Evolutionary conservation across 208 protist species (phyloP).

Genomic region (Leishmania guyanensis): DNA sequence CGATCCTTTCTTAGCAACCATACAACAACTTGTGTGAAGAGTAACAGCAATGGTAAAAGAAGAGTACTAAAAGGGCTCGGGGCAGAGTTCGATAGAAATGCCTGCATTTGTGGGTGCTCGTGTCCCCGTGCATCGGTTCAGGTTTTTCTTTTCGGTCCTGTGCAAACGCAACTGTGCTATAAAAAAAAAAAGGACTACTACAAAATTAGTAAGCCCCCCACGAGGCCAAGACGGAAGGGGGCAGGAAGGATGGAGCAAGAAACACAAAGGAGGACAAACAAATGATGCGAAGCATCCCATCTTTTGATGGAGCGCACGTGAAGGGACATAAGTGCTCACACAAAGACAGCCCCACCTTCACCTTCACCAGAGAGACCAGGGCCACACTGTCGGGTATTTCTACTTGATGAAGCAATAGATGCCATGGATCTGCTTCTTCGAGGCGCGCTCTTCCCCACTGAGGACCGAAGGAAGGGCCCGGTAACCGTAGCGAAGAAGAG

Average conservation of each 20-base stretch:
- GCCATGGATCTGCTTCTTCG: conserved; percentile 50
- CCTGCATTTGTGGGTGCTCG: not conserved
- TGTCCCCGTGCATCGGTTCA: not conserved
- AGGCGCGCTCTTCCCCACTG: conserved; percentile 41
- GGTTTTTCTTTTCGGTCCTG: not conserved
- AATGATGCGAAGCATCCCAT: not conserved
- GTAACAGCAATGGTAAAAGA: conserved; percentile 5
- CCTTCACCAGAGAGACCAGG: not conserved
- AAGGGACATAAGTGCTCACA: not conserved
- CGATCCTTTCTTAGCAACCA: not conserved
- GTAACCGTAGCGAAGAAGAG: conserved; percentile 67
- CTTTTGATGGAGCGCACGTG: not conserved
- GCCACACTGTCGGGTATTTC: conserved; percentile 4
- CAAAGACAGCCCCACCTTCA: not conserved
- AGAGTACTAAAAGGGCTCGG: not conserved
- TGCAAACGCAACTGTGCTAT: conserved; percentile 4
- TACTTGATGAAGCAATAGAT: conserved; percentile 71
- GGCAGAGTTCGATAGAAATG: not conserved
- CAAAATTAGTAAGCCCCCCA: conserved; percentile 4
- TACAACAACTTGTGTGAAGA: not conserved
- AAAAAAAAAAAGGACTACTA: conserved; percentile 21
- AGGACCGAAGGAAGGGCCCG: conserved; percentile 65
- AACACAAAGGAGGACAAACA: not conserved
- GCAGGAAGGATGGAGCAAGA: not conserved
- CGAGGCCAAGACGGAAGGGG: not conserved